Conservation (phyloP, 2,329 filamentous ascomycete genomes). For the Nakataea oryzae region DNA sequence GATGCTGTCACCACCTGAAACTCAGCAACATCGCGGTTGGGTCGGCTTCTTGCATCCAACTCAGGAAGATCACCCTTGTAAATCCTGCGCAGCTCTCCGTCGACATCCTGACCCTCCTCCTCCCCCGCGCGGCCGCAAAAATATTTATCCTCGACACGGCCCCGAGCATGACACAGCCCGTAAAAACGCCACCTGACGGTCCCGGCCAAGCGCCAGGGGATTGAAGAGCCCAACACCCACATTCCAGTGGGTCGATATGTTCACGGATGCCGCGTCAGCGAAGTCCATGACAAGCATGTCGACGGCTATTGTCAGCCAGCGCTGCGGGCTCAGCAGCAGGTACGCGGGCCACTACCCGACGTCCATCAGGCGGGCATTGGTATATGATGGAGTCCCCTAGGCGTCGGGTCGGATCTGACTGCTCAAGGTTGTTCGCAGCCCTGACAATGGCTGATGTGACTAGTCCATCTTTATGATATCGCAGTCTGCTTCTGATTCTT, state of each 20-base stretch:
- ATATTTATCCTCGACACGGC: conserved; percentile 14
- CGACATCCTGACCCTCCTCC: neutral
- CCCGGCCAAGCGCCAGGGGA: conserved; percentile 13
- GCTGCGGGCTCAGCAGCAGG: conserved; percentile 43
- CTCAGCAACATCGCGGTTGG: conserved; percentile 1
- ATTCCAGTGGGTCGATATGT: conserved; percentile 16
- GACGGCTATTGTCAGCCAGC: conserved; percentile 35
- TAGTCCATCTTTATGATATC: too few species aligned
- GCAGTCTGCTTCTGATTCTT: too few species aligned
- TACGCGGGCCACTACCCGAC: conserved; percentile 46
- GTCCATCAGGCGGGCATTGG: conserved; percentile 36
- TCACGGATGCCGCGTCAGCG: conserved; percentile 21
- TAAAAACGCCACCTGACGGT: conserved; percentile 12
- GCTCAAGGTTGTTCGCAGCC: neutral
- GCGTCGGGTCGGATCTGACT: neutral
- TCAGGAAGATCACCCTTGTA: neutral
- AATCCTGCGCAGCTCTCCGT: neutral
- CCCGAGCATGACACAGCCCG: conserved; percentile 16
- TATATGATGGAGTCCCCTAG: conserved; percentile 1
- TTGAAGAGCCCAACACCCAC: conserved; percentile 21
- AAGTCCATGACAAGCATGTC: conserved; percentile 24
- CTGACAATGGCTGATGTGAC: neutral
- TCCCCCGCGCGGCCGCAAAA: conserved; percentile 1
- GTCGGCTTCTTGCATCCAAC: neutral
- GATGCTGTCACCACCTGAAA: conserved; percentile 5